A percentile compares a stretch with the other conserved stretches of the same genome.
Conservation (phyloP, 225 moss, liverwort and hornwort species). For the Polytrichum commune region DNA sequence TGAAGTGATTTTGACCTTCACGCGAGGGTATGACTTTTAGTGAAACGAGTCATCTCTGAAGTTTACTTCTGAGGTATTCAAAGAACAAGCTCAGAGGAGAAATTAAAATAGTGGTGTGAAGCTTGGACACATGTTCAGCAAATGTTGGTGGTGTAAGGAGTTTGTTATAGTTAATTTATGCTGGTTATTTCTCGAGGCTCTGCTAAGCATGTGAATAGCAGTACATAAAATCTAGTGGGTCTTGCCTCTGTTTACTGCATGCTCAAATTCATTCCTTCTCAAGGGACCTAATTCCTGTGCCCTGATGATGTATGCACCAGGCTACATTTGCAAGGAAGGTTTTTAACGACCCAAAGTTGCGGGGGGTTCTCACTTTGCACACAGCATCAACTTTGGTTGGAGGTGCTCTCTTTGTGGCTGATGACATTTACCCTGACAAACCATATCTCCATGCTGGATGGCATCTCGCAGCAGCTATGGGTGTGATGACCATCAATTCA, state of each 20-base stretch:
- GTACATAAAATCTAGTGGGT: background rate
- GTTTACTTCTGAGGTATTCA: no score
- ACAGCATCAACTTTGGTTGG: slow-evolving; percentile 66
- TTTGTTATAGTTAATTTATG: no score
- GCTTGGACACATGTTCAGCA: no score
- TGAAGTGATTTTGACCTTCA: no score
- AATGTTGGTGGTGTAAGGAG: no score
- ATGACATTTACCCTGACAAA: slow-evolving; percentile 63
- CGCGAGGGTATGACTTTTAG: no score
- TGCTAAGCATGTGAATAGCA: background rate
- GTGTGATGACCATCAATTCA: slow-evolving; percentile 66
- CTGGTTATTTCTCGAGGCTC: background rate
- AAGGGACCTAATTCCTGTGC: background rate
- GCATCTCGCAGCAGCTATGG: slow-evolving; percentile 87
- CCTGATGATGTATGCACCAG: slow-evolving; percentile 23
- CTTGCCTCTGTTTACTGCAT: background rate
- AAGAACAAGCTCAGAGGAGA: no score
- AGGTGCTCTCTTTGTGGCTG: slow-evolving; percentile 78
- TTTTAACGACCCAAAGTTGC: slow-evolving; percentile 60
- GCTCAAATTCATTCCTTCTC: background rate
- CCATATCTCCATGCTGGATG: slow-evolving; percentile 94
- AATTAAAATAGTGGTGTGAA: no score
- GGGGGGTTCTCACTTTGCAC: slow-evolving; percentile 61
- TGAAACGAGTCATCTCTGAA: no score
- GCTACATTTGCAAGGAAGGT: slow-evolving; percentile 69